Evolutionary conservation across 805 yeast species (phyloP).

Genomic region (Candida orba): DNA sequence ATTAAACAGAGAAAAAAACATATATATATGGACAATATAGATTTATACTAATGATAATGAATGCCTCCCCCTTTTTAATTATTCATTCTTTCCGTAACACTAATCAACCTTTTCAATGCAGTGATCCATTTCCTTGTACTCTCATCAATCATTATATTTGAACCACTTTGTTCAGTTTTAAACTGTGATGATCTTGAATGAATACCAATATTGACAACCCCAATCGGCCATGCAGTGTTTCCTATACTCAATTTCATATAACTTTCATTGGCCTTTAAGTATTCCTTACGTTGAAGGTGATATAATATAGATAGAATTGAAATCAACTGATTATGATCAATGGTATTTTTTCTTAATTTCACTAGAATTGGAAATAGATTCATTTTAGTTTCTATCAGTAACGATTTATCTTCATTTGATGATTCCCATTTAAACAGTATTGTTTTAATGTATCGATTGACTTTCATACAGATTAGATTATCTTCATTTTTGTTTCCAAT

Average conservation of each 20-base stretch:
- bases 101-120: constrained; percentile 65
- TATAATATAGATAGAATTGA: constrained; percentile 54
- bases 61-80: neutral
- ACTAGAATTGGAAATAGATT: constrained; percentile 47
- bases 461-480: constrained; percentile 14
- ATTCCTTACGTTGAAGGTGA: constrained; percentile 50
- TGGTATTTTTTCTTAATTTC: constrained; percentile 37
- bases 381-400: constrained; percentile 40
- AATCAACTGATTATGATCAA: constrained; percentile 36
- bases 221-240: constrained; percentile 90
- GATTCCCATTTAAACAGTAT: constrained; percentile 33
- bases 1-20: no score
- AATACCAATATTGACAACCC: constrained; percentile 71
- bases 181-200: constrained; percentile 65
- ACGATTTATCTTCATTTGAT: constrained; percentile 5
- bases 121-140: constrained; percentile 70
- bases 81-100: constrained; percentile 28
- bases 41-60: neutral
- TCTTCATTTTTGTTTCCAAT: constrained; percentile 2
- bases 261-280: constrained; percentile 50
- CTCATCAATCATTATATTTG: constrained; percentile 78
- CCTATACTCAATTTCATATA: constrained; percentile 78
- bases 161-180: constrained; percentile 47
- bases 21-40: no score
- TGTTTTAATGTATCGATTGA: constrained; percentile 24